Evolutionary conservation across 345 rosid species (phyloP).

Genomic region (Hirschfeldia incana): DNA sequence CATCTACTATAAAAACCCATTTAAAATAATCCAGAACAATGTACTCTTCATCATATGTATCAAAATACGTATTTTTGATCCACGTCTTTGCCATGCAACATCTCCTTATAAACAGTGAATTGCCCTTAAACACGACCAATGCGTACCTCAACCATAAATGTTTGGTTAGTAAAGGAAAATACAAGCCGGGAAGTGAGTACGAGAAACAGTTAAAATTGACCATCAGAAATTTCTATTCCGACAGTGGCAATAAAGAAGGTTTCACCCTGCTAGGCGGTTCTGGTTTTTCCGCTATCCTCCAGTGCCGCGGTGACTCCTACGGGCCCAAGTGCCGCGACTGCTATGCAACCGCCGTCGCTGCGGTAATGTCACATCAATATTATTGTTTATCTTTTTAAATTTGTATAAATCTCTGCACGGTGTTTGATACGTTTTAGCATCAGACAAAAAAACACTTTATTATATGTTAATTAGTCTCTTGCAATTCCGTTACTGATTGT

Average conservation of each 20-base stretch:
- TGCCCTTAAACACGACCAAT: background rate
- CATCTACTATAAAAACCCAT: background rate
- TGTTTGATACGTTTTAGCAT: background rate
- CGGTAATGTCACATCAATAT: constrained; percentile 3
- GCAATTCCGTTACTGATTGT: background rate
- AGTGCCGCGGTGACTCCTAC: background rate
- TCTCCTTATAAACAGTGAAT: background rate
- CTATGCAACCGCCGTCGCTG: background rate
- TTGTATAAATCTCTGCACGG: background rate
- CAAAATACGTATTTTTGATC: background rate
- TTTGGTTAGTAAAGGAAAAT: background rate
- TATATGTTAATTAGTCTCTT: background rate
- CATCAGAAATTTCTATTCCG: background rate
- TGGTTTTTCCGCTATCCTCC: background rate
- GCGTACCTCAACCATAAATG: background rate
- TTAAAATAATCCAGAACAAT: background rate
- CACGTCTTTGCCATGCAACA: constrained; percentile 11
- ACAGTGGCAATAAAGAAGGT: background rate
- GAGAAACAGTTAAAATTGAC: background rate
- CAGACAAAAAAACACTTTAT: background rate
- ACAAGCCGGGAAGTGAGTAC: background rate
- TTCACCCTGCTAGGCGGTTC: background rate
- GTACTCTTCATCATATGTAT: background rate
- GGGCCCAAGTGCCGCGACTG: background rate
- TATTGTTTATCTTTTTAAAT: background rate